Base-by-base conservation (phyloP, 495 filamentous ascomycete genomes). In the Lasiosphaeria hispida region DNA sequence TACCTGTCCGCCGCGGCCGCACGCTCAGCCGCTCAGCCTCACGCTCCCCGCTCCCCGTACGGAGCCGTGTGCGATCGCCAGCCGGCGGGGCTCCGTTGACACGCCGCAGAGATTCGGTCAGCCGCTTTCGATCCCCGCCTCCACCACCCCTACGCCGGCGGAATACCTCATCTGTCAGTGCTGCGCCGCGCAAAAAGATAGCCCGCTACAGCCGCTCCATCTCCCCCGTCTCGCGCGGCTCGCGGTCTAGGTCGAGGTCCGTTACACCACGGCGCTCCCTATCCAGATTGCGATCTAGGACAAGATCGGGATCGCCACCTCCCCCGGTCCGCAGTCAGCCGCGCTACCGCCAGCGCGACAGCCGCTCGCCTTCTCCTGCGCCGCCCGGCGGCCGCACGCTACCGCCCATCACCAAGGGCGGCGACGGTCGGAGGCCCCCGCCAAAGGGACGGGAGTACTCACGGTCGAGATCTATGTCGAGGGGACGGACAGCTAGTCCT, bases 231-330 rank as follows among this genome's bases (percentile, higher is more conserved):
- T n/a, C n/a, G 33, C n/a, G 44, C 41, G 14, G 14, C 0, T 58
- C 55, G 14, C 7, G 56, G 41, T 61, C 58, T 11, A 52, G 36
- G 30, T 55, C 59, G 8, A 53, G 54, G n/a, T 58, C 55, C 42
- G 7, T 23, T 5, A 17, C 19, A 30, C 23, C 2, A 5, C 23
- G 23, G 23, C 23, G 23, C 2, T 30, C 18, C 10, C 9, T 5
- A 9, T 45, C 43, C 18, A 17, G 43, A 0, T 45, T 15, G 4
- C 0, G 53, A 33, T 61, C 59, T 6, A n/a, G 23, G 39, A 47
- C 60, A 9, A 44, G 47, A 14, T 51, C 55, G 15, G 30, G 40
- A 11, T 55, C 53, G 3, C 53, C 30, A 10, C 35, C 50, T 4
- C 50, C 35, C 15, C 34, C 49, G 6, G 17, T 9, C 38, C 51